A percentile compares a stretch with the other conserved stretches of the same genome.
phyloP scores from a whole-genome alignment of 805 yeast genomes.

The Lipomyces mesembrius region DNA sequence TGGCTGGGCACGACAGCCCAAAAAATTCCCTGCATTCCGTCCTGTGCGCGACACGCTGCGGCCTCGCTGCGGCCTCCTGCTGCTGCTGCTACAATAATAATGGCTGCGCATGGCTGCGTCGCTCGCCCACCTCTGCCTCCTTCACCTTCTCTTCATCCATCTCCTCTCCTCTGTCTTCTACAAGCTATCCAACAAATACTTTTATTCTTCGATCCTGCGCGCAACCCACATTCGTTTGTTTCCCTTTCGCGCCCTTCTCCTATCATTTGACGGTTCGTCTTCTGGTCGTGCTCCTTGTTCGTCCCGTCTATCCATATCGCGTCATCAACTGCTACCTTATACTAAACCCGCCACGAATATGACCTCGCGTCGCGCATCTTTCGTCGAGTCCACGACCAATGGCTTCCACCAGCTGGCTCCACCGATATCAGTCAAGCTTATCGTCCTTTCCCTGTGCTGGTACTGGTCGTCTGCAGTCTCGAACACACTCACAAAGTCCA shows the following conservation, averaged over 20 bases:
- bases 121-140: not conserved
- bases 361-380: not conserved
- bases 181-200: not conserved
- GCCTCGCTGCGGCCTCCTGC: not conserved
- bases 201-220: not conserved
- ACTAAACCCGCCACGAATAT: not conserved
- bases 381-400: constrained; percentile 31
- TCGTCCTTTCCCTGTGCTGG: constrained; percentile 72
- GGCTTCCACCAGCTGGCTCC: constrained; percentile 49
- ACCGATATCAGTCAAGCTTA: constrained; percentile 53
- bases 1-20: not conserved
- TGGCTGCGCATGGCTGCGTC: not conserved
- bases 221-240: not conserved
- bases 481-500: constrained; percentile 78
- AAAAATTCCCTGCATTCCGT: not conserved
- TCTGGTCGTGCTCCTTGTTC: not conserved
- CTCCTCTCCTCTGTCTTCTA: not conserved
- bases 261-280: not conserved
- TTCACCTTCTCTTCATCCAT: not conserved
- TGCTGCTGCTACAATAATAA: not conserved
- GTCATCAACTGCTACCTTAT: not conserved
- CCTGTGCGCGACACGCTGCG: not conserved
- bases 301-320: not conserved
- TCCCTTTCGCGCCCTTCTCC: not conserved
- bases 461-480: constrained; percentile 79